These are phyloP conservation scores for Hyaloscypha finlandica DNA, from an alignment of 495 filamentous ascomycete genomes.

Conservation along the genomic window DNA sequence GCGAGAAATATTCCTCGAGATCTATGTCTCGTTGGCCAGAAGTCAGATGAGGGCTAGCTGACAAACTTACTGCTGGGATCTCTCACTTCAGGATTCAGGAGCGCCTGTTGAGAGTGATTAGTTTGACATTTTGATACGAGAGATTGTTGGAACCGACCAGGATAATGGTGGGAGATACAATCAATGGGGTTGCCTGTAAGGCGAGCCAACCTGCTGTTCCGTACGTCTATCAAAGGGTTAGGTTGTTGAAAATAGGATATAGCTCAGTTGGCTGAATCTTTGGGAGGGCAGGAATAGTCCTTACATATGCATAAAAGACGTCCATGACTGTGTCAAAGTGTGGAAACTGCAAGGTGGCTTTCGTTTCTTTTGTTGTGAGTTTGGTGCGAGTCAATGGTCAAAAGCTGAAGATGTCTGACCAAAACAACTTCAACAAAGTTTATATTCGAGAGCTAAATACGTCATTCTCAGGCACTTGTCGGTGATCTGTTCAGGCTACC, in stretches of 20 bases:
- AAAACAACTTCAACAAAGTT: background rate
- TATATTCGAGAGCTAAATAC: background rate
- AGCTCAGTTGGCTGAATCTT: background rate
- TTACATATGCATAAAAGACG: constrained; percentile 1
- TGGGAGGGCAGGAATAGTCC: background rate
- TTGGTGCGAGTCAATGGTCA: background rate
- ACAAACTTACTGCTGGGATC: constrained; percentile 12
- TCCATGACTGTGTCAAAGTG: background rate
- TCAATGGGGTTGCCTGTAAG: constrained; percentile 65
- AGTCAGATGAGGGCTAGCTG: background rate
- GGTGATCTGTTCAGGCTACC: background rate
- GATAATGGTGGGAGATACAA: constrained; percentile 67
- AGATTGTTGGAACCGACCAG: constrained; percentile 31
- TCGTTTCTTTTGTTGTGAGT: background rate
- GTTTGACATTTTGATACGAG: background rate
- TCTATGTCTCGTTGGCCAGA: constrained; percentile 36
- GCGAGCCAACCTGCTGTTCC: constrained; percentile 61
- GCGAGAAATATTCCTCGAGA: constrained; percentile 75
- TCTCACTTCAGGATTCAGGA: constrained; percentile 55
- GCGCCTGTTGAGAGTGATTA: constrained; percentile 58
- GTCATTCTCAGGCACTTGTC: background rate
- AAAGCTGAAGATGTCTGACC: too few species aligned
- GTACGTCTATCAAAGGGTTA: constrained; percentile 53
- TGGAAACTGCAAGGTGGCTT: background rate
- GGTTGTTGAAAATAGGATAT: background rate